These are phyloP conservation scores for Peronospora farinosa DNA, from an alignment of 352 stramenopile genomes.

Conservation along the genomic window DNA sequence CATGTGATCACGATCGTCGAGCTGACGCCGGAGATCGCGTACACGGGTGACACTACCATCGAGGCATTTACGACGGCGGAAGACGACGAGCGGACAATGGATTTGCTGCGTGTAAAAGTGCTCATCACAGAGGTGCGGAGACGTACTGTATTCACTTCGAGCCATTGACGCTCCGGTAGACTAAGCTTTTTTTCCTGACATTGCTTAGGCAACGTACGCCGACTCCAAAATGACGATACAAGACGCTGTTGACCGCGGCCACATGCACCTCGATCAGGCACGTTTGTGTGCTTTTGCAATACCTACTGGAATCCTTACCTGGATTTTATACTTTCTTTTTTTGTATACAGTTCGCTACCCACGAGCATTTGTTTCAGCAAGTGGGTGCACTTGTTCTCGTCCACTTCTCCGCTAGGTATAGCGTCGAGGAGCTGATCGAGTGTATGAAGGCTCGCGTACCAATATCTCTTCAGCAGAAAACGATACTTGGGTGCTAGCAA, in stretches of 20 bases:
- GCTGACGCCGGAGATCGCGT: conserved; percentile 57
- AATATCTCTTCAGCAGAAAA: conserved; percentile 38
- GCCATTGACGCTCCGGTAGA: neutral
- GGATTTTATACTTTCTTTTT: too few relatives aligned
- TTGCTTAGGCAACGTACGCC: conserved; percentile 58
- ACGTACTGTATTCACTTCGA: conserved; percentile 10
- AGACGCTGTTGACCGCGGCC: conserved; percentile 48
- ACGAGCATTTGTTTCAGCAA: conserved; percentile 39
- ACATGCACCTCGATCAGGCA: conserved; percentile 77
- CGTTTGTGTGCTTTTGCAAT: conserved; percentile 7
- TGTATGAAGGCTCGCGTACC: conserved; percentile 33
- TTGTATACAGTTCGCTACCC: conserved; percentile 34
- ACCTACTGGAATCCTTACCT: neutral
- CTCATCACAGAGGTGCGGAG: conserved; percentile 71
- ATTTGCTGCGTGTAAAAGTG: conserved; percentile 58
- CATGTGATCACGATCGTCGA: conserved; percentile 34
- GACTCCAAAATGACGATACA: conserved; percentile 38
- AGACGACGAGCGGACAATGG: conserved; percentile 18
- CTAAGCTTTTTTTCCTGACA: conserved; percentile 8
- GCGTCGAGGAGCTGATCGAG: conserved; percentile 24
- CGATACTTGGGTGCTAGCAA: conserved; percentile 27
- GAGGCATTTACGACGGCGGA: conserved; percentile 38
- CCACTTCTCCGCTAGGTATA: conserved; percentile 72
- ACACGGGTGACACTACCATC: conserved; percentile 76
- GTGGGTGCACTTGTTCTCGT: conserved; percentile 58